These are phyloP conservation scores for Alternaria sp. DNA, from an alignment of 2,329 filamentous ascomycete genomes.

Conservation along the genomic window DNA sequence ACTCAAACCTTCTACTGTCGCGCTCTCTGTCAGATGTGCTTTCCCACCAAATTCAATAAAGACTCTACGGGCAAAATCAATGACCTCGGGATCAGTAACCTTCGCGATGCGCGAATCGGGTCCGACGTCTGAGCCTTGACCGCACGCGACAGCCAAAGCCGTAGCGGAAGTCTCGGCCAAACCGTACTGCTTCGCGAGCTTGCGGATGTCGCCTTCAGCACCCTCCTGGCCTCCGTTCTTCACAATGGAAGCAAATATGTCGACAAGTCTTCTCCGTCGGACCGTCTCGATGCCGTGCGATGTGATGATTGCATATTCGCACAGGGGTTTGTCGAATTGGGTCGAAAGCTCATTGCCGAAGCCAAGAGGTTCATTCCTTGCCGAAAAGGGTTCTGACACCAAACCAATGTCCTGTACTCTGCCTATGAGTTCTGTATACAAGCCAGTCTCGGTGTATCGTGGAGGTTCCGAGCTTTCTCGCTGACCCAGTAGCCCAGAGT, in stretches of 20 bases:
- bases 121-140: slow-evolving; percentile 85
- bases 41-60: slow-evolving; percentile 95
- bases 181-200: slow-evolving; percentile 86
- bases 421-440: slow-evolving; percentile 79
- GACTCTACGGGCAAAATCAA: slow-evolving; percentile 83
- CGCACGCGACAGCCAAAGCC: slow-evolving; percentile 92
- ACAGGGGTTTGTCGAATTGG: slow-evolving; percentile 85
- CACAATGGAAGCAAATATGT: slow-evolving; percentile 87
- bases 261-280: slow-evolving; percentile 82
- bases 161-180: slow-evolving; percentile 88
- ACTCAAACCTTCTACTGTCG: slow-evolving; percentile 66
- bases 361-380: slow-evolving; percentile 71
- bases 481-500: slow-evolving; percentile 81
- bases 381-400: slow-evolving; percentile 72
- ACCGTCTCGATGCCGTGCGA: slow-evolving; percentile 90
- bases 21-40: slow-evolving; percentile 82
- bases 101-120: slow-evolving; percentile 73
- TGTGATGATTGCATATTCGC: slow-evolving; percentile 90
- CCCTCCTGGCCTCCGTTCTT: slow-evolving; percentile 79
- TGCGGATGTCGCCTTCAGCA: slow-evolving; percentile 80
- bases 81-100: slow-evolving; percentile 81
- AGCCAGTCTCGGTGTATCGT: slow-evolving; percentile 79
- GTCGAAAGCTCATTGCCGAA: slow-evolving; percentile 96
- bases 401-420: slow-evolving; percentile 80
- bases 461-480: slow-evolving; percentile 61